phyloP scores from a whole-genome alignment of 371 early-diverging fungal species.

The Mortierella polycephala region DNA sequence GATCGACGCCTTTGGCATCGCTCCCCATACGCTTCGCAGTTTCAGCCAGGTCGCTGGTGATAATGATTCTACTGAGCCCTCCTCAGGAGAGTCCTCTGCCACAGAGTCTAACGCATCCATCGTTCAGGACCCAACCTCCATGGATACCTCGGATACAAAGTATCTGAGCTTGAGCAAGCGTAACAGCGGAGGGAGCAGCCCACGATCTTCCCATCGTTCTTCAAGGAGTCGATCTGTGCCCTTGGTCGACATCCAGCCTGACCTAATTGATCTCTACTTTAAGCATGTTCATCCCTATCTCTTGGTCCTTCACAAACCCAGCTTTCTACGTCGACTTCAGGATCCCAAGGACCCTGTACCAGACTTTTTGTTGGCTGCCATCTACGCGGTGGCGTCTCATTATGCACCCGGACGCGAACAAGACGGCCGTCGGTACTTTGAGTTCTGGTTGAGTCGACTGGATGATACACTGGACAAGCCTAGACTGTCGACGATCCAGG shows the following conservation, averaged over 20 bases:
- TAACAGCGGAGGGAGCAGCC: slow-evolving; percentile 15
- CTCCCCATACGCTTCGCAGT: slow-evolving; percentile 39
- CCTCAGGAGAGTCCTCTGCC: slow-evolving; percentile 42
- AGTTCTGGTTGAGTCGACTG: slow-evolving; percentile 45
- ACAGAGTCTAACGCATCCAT: slow-evolving; percentile 9
- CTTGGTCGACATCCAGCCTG: slow-evolving; percentile 36
- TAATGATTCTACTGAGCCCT: slow-evolving; percentile 43
- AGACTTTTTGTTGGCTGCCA: slow-evolving; percentile 58
- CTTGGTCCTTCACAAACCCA: slow-evolving; percentile 64
- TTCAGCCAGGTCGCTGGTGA: slow-evolving; percentile 51
- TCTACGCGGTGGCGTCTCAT: slow-evolving; percentile 64
- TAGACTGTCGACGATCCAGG: slow-evolving; percentile 54
- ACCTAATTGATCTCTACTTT: slow-evolving; percentile 61
- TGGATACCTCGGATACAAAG: slow-evolving; percentile 10
- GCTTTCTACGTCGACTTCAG: slow-evolving; percentile 62
- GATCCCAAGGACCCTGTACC: slow-evolving; percentile 60
- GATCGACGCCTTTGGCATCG: slow-evolving; percentile 43
- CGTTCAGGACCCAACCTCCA: not conserved
- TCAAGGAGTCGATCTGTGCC: slow-evolving; percentile 45
- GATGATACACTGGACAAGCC: slow-evolving; percentile 56
- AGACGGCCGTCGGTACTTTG: slow-evolving; percentile 46
- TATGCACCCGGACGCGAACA: slow-evolving; percentile 49
- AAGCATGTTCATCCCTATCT: slow-evolving; percentile 65
- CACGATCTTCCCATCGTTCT: slow-evolving; percentile 22
- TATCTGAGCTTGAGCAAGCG: slow-evolving; percentile 9